These are phyloP conservation scores for Vanderwaltozyma tropicalis DNA, from an alignment of 805 yeast species.

Conservation along the genomic window DNA sequence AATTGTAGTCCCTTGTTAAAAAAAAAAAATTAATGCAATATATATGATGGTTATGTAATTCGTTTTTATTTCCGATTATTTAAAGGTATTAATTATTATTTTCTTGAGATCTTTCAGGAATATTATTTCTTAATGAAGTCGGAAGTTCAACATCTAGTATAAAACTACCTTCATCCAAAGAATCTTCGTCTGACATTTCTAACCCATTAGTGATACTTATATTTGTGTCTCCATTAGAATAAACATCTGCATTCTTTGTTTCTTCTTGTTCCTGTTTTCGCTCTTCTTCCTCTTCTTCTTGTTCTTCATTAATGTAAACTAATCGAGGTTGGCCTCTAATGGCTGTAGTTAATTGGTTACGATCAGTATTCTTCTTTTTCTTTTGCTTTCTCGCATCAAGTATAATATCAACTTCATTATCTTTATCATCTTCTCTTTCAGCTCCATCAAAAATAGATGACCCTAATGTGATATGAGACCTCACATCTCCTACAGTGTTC, in stretches of 20 bases:
- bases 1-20: no score
- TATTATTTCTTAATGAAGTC: conserved; percentile 1
- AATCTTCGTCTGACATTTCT: conserved; percentile 9
- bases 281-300: background rate
- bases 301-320: conserved; percentile 27
- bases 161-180: conserved; percentile 19
- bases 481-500: conserved; percentile 16
- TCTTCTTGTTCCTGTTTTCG: conserved; percentile 6
- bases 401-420: background rate
- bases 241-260: conserved; percentile 6
- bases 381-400: conserved; percentile 10
- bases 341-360: conserved; percentile 44
- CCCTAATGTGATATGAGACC: conserved; percentile 31
- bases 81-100: no score
- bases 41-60: no score
- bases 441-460: conserved; percentile 36
- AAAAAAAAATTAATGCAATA: no score
- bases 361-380: conserved; percentile 2
- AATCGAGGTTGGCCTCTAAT: conserved; percentile 65
- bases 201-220: no score
- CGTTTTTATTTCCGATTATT: no score
- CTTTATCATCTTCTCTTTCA: conserved; percentile 17
- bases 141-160: conserved; percentile 23
- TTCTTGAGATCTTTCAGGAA: no score
- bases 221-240: no score